Base-by-base conservation (phyloP, 1,284 basidiomycete species). In the Lentinula novae-zelandiae region DNA sequence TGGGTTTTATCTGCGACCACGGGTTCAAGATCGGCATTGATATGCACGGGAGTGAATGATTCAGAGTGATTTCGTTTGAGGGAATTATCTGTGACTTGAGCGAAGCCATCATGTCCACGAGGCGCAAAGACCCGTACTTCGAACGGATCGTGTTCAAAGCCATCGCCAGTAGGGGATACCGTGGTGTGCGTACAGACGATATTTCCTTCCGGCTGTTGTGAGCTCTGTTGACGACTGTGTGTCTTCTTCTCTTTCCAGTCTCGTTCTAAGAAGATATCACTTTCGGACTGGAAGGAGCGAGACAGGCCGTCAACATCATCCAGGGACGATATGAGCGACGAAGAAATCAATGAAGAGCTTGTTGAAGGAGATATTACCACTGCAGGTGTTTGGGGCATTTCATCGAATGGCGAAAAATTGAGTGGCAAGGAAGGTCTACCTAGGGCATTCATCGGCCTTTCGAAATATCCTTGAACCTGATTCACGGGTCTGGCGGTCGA, bases 211-310 rank as follows among this genome's bases (percentile, higher is more conserved):
- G 66, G 67, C 61, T 60, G 63, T 3, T 65, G 62, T 42, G 60
- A 66, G 34, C 34, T 57, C 62, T 17, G 63, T 62, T 50, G 56
- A 61, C 58, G 57, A 62, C 63, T 67, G 65, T 65, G 57, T 73
- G 71, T 40, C 72, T 72, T 42, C 67, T 63, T 57, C 63, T 69
- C 59, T 69, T 74, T 75, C 82, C 82, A 84, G 62, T 83, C 78
- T 46, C 76, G 77, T 39, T 82, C 82, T 63, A 84, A 65, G 61
- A 79, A 78, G 12, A 77, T 72, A 67, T 86, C 83, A 63, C 73
- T 79, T 34, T 85, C 84, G 5, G 81, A 81, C 66, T 82, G 81
- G 74, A 85, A 84, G 5, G 82, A 81, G 58, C 79, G 75, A 5
- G 82, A 77, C 8, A 82, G 61, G 42, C 68, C 70, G 60, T 76